A percentile compares a stretch with the other conserved stretches of the same genome.
Evolutionary conservation across 352 stramenopile species (phyloP).

Genomic region (Globisporangium emineosum): DNA sequence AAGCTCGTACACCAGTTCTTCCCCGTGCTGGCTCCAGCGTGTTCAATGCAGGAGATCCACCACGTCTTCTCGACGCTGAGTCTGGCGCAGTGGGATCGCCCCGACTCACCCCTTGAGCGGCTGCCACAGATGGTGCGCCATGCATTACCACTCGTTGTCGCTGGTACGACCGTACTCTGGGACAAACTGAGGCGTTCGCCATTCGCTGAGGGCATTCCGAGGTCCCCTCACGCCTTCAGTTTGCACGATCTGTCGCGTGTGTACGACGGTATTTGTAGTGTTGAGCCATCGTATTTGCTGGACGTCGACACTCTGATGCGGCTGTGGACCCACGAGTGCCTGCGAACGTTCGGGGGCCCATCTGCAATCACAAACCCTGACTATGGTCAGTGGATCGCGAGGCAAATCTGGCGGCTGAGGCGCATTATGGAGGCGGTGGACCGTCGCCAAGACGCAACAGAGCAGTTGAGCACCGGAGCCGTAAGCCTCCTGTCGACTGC

Average conservation of each 20-base stretch:
- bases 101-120: not conserved
- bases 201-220: not conserved
- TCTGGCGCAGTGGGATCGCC: constrained; percentile 15
- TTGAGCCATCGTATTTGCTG: constrained; percentile 28
- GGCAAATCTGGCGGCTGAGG: constrained; percentile 21
- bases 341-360: constrained; percentile 32
- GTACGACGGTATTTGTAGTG: constrained; percentile 45
- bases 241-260: constrained; percentile 49
- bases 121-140: constrained; percentile 22
- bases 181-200: constrained; percentile 27
- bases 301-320: constrained; percentile 42
- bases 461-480: not conserved
- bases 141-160: constrained; percentile 27
- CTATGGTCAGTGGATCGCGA: constrained; percentile 1
- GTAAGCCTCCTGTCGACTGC: not conserved
- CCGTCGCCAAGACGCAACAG: not conserved
- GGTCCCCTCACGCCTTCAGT: constrained; percentile 20
- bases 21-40: constrained; percentile 26
- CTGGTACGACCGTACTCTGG: constrained; percentile 51
- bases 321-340: constrained; percentile 51
- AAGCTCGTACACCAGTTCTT: constrained; percentile 29
- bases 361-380: not conserved
- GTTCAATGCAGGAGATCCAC: constrained; percentile 26
- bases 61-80: constrained; percentile 28
- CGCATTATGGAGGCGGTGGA: constrained; percentile 25